Evolutionary conservation across 768 basidiomycete species (phyloP), one percentile per base, ranked within the genome.

Genomic region (Kwoniella sp.): DNA sequence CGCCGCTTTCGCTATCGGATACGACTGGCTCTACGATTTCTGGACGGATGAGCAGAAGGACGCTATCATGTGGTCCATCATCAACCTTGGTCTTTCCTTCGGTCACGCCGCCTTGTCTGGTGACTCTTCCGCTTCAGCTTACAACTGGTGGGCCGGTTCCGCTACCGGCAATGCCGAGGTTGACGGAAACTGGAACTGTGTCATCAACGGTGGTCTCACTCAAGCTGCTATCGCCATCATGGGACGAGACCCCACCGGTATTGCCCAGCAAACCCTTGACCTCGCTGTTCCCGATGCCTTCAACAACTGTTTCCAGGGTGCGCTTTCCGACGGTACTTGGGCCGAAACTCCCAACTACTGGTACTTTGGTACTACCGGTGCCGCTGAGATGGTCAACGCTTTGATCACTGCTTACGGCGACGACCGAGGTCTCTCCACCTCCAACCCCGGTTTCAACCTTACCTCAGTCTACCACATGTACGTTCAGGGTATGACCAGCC

Each of bases 121-220:
- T 57, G 72, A 82, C 48, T 66, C 68, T 2, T 54, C 69, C 24
- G 70, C 76, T 27, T 69, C 44, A 17, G 71, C 59, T 22, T 84
- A 82, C 55, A 88, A 88, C 52, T 96, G 93, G 93, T 96, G 93
- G 93, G 73, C 77, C 17, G 77, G 77, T 22, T 52, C 55, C 17
- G 57, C 62, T n/a, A 68, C 47, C 40, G 63, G 58, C 26, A 64
- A 70, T 57, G 27, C 62, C 21, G 19, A 60, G 26, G 68, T 85
- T 50, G 84, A 84, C 64, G 95, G 95, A 21, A 99, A 98, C 83
- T 99, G 96, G 96, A 99, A 99, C 79, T 97, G 95, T 79, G 82
- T 83, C 60, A 92, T 89, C 83, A 98, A 97, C 79, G 85, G 86
- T 51, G 96, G 96, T 61, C 82, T 98, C 66, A 92, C 90, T 21